Base-by-base conservation (phyloP, 169 alveolate genomes). In the Babesia caballi region DNA sequence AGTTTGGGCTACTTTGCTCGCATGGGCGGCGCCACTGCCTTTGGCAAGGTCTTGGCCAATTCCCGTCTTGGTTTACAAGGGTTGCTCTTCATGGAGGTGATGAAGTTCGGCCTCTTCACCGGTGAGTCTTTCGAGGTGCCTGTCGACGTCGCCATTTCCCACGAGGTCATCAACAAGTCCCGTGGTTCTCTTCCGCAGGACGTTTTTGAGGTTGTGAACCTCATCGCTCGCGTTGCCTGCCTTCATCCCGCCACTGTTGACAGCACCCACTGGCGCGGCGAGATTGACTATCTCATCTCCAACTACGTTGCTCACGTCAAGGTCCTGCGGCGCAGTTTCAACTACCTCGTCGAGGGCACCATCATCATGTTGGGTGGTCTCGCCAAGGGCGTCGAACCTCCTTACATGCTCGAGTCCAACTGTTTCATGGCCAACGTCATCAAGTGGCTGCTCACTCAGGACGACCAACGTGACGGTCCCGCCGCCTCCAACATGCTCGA, bases 91-190 rank as follows among this genome's bases (percentile, higher is more conserved):
- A 67, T 88, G 60, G 93, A 88, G 53, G 53, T 84, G 63, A 23
- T 88, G 76, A 88, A 88, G 47, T 88, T 84, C 30, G 93, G 93
- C 0, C 60, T 81, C 36, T 81, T 88, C 53, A 84, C 90, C 6
- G 85, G 90, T 2, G 86, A 88, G 25, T 68, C 78, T 5, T 84
- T 88, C 38, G 84, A 84, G 50, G 61, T 85, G 40, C 86, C 90
- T 7, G 54, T 67, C 32, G 93, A 85, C 15, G 68, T 61, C 5
- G 38, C 88, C 1, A 67, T 77, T 35, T 75, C 91, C 8, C 57
- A 72, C 23, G 89, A 87, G 59, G 85, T 76, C 11, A 40, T 60
- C 19, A n/a, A 15, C 46, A 66, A 53, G 27, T 71, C 19, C 40
- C 30, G 66, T 44, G 69, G 63, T 0, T 25, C 6, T 4, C 44